Evolutionary conservation across 2,329 filamentous ascomycete species (phyloP), one percentile per base, ranked within the genome.

Genomic region (Alternaria solani): DNA sequence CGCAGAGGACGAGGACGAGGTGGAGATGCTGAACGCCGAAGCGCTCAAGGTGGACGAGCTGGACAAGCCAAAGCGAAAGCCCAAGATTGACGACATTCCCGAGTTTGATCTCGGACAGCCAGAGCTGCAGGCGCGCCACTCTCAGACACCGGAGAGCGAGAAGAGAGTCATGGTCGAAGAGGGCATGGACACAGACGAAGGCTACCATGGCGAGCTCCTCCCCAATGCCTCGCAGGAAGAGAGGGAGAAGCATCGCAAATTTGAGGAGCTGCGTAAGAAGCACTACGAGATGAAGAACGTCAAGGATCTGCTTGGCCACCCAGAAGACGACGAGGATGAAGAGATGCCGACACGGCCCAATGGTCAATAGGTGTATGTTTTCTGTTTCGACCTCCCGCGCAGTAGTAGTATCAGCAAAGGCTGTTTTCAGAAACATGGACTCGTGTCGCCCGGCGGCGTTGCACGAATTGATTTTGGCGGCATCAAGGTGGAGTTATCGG

Each of bases 221-320:
- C 85, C 73, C 20, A 75, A 80, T 51, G 80, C 83, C 70, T 80
- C 81, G 5, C 78, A 81, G 42, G 93, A 97, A 78, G 94, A 96
- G 77, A 84, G 84, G 63, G 93, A 95, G 82, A 97, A 98, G 84
- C 95, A 99, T 80, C 88, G 86, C 75, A 88, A 91, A 76, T 99
- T 99, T 78, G 94, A 97, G 82, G 85, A 92, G 81, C 86, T 93
- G 83, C 88, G 95, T 74, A 97, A 95, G 88, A 94, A 89, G 83
- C 95, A 99, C 80, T 99, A 99, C 80, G 95, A 99, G 85, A 99
- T 99, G 95, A 93, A 88, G 81, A 91, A 95, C 75, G 93, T 97
- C 59, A 96, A 95, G 73, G 87, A 89, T 73, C 81, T 98, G 54
- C 86, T 99, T 66, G 94, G 93, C 7, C 57, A 60, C 23, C 57